Evolutionary conservation across 345 rosid species (phyloP).

Genomic region (Limnanthes douglasii): DNA sequence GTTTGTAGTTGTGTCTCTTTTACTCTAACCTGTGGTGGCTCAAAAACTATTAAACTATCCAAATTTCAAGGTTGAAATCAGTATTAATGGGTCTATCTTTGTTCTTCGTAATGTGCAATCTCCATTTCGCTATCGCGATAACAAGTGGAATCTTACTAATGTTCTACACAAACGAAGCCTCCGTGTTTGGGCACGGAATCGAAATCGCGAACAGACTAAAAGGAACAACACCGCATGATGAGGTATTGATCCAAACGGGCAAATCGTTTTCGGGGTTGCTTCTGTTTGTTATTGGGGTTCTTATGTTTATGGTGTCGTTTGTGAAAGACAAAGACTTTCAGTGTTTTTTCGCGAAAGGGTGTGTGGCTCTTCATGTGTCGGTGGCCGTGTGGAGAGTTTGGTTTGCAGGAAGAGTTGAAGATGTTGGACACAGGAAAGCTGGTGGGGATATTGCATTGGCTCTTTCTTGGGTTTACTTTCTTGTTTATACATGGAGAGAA

Average conservation of each 20-base stretch:
- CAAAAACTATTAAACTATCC: no score
- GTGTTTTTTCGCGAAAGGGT: conserved; percentile 70
- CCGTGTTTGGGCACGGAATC: conserved; percentile 40
- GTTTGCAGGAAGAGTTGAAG: conserved; percentile 57
- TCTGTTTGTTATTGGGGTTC: conserved; percentile 49
- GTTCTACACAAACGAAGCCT: conserved; percentile 58
- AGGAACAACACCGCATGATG: conserved; percentile 89
- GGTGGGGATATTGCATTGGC: conserved; percentile 61
- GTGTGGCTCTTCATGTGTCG: conserved; percentile 47
- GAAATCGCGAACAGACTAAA: conserved; percentile 49
- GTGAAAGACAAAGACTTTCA: conserved; percentile 73
- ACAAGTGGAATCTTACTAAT: conserved; percentile 64
- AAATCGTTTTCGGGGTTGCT: conserved; percentile 90
- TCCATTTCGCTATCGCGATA: conserved; percentile 65
- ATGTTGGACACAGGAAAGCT: conserved; percentile 52
- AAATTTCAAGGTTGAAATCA: no score
- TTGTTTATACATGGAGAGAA: conserved; percentile 86
- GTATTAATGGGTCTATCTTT: conserved; percentile 20
- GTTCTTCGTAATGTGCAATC: conserved; percentile 33
- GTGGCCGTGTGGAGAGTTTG: conserved; percentile 69
- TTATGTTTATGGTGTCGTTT: conserved; percentile 76
- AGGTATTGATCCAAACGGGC: conserved; percentile 69
- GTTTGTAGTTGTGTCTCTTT: no score
- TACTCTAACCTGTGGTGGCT: no score
- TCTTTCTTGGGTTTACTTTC: conserved; percentile 69